Percentiles rank a stretch among this genome's conserved stretches.
Conservation (phyloP, 2,329 filamentous ascomycete genomes). For the Colletotrichum sp. region DNA sequence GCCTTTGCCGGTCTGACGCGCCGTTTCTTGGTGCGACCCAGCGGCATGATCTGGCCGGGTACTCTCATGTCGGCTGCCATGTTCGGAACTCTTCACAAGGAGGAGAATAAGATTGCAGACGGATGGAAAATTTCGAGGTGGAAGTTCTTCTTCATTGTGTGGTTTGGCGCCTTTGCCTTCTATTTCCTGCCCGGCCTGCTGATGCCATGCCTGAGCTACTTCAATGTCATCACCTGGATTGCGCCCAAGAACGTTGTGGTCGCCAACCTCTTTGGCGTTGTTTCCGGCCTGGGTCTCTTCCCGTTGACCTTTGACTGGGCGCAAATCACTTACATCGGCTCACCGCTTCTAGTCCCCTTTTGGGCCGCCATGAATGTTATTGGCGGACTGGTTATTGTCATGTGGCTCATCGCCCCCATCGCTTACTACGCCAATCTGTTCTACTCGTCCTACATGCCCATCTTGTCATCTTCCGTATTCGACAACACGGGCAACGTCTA, state of each 20-base stretch:
- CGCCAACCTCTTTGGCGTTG: constrained; percentile 84
- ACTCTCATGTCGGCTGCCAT: constrained; percentile 89
- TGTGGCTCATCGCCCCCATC: constrained; percentile 84
- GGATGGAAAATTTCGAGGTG: constrained; percentile 85
- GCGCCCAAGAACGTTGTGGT: constrained; percentile 85
- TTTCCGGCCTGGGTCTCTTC: constrained; percentile 83
- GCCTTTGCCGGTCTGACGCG: constrained; percentile 84
- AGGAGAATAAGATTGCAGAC: constrained; percentile 81
- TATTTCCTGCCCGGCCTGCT: constrained; percentile 86
- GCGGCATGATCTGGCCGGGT: constrained; percentile 91
- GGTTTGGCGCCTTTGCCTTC: constrained; percentile 74
- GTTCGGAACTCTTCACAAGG: constrained; percentile 86
- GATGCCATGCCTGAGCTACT: constrained; percentile 85
- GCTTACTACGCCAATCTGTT: constrained; percentile 82
- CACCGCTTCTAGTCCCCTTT: constrained; percentile 82
- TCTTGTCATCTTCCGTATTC: constrained; percentile 83
- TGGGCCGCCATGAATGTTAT: constrained; percentile 88
- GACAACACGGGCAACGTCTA: constrained; percentile 84
- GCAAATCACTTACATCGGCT: constrained; percentile 87
- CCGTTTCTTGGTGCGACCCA: constrained; percentile 81
- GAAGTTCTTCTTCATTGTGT: constrained; percentile 82
- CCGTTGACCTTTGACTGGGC: constrained; percentile 92
- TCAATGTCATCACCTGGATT: constrained; percentile 89
- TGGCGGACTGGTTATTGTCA: constrained; percentile 78
- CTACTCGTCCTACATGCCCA: constrained; percentile 85